phyloP scores from a whole-genome alignment of 73 alveolate genomes.

The Stentor roeselii region DNA sequence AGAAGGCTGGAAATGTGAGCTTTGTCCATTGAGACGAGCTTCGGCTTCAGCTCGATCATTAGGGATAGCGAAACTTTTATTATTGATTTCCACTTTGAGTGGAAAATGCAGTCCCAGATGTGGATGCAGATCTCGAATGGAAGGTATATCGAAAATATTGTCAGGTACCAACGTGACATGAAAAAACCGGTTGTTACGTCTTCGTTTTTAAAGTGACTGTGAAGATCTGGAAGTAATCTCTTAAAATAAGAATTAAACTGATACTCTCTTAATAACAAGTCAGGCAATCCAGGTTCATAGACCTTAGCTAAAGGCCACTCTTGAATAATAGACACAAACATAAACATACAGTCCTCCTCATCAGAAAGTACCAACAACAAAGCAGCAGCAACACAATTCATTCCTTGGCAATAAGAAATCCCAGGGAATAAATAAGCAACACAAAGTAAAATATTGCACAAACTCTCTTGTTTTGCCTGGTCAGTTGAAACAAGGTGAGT shows the following conservation, averaged over 20 bases:
- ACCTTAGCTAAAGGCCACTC: not conserved
- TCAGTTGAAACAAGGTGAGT: not conserved
- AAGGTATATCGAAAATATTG: not conserved
- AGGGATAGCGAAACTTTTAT: not conserved
- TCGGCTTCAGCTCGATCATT: not conserved
- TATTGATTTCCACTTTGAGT: not conserved
- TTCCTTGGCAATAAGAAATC: not conserved
- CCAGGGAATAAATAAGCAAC: not conserved
- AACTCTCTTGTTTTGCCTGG: not conserved
- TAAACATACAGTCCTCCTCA: not conserved
- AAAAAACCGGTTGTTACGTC: not conserved
- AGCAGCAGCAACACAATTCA: not conserved
- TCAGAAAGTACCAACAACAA: not conserved
- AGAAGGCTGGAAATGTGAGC: not conserved
- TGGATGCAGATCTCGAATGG: not conserved
- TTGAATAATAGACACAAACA: not conserved
- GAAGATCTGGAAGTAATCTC: not conserved
- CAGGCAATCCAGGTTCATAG: conserved; percentile 1
- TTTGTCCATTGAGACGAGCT: not conserved
- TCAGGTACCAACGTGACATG: not conserved
- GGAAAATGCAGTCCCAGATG: not conserved
- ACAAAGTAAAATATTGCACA: not conserved
- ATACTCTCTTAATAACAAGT: not conserved
- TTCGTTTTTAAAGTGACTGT: not conserved
- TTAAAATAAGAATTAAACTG: not conserved